Percentiles rank a stretch among this genome's conserved stretches.
Conservation (phyloP, 1,284 basidiomycete species). For the Stygiomarasmius scandens region DNA sequence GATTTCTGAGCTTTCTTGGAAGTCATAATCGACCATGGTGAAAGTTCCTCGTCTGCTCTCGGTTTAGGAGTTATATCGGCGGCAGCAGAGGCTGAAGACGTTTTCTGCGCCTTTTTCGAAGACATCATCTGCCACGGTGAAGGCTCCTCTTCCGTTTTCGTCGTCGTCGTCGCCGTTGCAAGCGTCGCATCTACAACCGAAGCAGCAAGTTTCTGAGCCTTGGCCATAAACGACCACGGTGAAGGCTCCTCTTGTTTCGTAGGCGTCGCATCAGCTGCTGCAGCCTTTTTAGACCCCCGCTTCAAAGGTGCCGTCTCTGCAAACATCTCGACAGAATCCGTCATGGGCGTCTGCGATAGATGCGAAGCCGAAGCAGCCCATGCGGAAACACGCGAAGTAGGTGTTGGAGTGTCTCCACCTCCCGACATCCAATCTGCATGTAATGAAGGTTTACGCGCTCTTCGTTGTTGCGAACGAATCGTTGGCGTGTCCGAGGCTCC, state of each 20-base stretch:
- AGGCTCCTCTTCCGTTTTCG: no score
- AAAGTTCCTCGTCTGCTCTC: no score
- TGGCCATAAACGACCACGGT: no score
- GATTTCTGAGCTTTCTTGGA: no score
- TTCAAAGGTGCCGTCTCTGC: slow-evolving; percentile 8
- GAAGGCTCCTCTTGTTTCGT: neutral
- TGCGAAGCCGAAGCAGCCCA: slow-evolving; percentile 3
- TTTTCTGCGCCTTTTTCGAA: no score
- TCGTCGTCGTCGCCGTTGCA: no score
- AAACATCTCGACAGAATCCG: neutral
- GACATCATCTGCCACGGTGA: no score
- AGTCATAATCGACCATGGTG: no score
- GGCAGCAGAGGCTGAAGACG: no score
- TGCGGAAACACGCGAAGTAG: slow-evolving; percentile 9
- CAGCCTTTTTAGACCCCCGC: neutral
- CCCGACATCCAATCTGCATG: slow-evolving; percentile 12
- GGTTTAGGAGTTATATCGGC: no score
- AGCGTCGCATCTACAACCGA: no score
- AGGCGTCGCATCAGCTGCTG: neutral
- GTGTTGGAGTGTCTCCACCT: slow-evolving; percentile 15
- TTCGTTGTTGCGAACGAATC: slow-evolving; percentile 7
- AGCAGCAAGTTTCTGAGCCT: no score
- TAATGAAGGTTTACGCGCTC: slow-evolving; percentile 6
- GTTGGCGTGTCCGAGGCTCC: slow-evolving; percentile 14
- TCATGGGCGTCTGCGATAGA: slow-evolving; percentile 6